Evolutionary conservation across 1,284 basidiomycete species (phyloP), one percentile per base, ranked within the genome.

Genomic region (Meripilus lineatus): DNA sequence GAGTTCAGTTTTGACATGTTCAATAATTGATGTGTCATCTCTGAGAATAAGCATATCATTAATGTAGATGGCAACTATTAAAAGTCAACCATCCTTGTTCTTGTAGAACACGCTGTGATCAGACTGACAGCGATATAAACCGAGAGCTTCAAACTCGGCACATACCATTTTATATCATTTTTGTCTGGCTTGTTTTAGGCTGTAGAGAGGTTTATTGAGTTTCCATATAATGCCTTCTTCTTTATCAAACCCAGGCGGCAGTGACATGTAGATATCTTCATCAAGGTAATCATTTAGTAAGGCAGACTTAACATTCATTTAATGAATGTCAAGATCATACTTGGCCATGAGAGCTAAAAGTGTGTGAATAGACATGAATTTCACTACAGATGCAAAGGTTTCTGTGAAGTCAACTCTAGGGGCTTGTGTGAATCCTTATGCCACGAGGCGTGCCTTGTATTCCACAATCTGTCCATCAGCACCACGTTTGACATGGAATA

Each of bases 361-460:
- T 0, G 67, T 17, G 1, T 66, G 51, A 0, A 72, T 47, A 0
- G 67, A 62, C 14, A 67, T 54, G 32, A 61, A 58, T 1, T 60
- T 49, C 2, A 63, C 60, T 1, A 72, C 67, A 0, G 69, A 69
- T 1, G 67, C 63, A 49, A 65, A 74, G 0, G 68, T 70, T n/a
- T 75, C 59, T 43, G 65, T 42, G 40, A 52, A 67, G 47, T 69
- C 59, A 15, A 70, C 42, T 1, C 63, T 67, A 37, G 60, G 48
- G 2, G 59, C 36, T 43, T 71, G 65, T 24, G 56, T 56, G 52
- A 71, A 75, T 3, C 69, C 72, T 47, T 68, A 63, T 5, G 67
- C 70, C 3, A 73, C 65, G 1, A 75, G 56, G 15, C 62, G 8
- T 2, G 65, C 69, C 22, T 18, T 30, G 15, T 35, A 35, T 15